Conservation (phyloP, 2,329 filamentous ascomycete species). For the Xylariomycetidae sp. region DNA sequence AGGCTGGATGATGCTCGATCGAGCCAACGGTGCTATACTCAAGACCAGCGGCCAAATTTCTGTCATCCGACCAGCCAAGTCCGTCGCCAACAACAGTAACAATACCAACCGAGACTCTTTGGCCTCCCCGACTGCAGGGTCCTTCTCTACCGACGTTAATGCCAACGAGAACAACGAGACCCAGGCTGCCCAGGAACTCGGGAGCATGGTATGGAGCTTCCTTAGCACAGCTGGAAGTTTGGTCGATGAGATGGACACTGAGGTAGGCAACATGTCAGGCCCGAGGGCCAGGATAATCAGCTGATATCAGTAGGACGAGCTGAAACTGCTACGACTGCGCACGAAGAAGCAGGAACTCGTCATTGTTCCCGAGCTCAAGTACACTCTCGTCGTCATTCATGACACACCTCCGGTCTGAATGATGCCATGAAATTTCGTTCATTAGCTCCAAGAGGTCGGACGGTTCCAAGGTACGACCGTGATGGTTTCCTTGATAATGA, state of each 20-base stretch:
- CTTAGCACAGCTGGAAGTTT: slow-evolving; percentile 62
- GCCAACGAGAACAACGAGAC: slow-evolving; percentile 40
- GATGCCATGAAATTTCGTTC: too few relatives aligned
- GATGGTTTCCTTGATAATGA: slow-evolving; percentile 1
- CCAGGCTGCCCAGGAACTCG: slow-evolving; percentile 65
- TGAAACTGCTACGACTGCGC: slow-evolving; percentile 68
- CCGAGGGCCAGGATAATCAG: slow-evolving; percentile 3
- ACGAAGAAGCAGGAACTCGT: slow-evolving; percentile 84
- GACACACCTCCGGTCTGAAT: slow-evolving; percentile 67
- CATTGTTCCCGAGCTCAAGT: slow-evolving; percentile 75
- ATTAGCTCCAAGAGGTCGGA: too few relatives aligned
- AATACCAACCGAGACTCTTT: slow-evolving; percentile 13
- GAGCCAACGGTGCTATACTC: slow-evolving; percentile 65
- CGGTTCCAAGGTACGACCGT: too few relatives aligned
- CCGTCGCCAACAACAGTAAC: slow-evolving; percentile 7
- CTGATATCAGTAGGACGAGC: slow-evolving; percentile 53
- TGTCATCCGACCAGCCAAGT: slow-evolving; percentile 43
- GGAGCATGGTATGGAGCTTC: slow-evolving; percentile 70
- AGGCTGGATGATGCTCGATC: slow-evolving; percentile 69
- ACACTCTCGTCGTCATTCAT: slow-evolving; percentile 72
- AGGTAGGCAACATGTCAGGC: slow-evolving; percentile 39
- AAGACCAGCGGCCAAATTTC: slow-evolving; percentile 67
- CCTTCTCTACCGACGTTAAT: slow-evolving; percentile 41
- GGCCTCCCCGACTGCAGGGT: slow-evolving; percentile 23
- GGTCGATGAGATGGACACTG: slow-evolving; percentile 66